Base-by-base conservation (phyloP, 1,284 basidiomycete genomes). In the Melampsora americana region DNA sequence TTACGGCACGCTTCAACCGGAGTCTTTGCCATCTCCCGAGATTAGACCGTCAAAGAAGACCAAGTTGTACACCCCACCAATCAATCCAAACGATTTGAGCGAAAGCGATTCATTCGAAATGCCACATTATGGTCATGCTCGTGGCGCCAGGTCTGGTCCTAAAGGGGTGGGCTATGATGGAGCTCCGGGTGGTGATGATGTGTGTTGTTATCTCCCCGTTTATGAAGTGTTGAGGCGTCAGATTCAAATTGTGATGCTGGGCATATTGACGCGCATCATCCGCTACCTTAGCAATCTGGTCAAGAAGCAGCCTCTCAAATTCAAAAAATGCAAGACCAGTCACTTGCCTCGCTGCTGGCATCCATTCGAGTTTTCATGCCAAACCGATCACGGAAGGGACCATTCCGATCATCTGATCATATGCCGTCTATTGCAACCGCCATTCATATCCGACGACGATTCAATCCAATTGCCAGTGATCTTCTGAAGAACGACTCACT, bases 401-500 rank as follows among this genome's bases (percentile, higher is more conserved):
- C 65, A 35, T 66, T 66, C 16, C 65, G 44, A 28, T 20, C 39
- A 44, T 59, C 53, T 46, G 26, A 48, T 26, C 42, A 46, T 7
- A 48, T 60, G 20, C 39, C 42, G 26, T 60, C 68, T 35, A 50
- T 66, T 30, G 46, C 75, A 14, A 65, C 92, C 0, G 84, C 95
- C 28, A 92, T 93, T 4, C 93, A 94, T 83, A 88, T 96, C 65
- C 88, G 93, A 60, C 86, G 93, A 79, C 87, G 92, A 46, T 95
- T 95, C 84, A 92, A 92, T 80, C 89, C 89, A 80, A 88, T 95
- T 74, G 89, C 90, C 79, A 92, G 90, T 79, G 87, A 89, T 56
- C 87, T 95, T 48, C 86, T 96, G 39, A 87, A 91, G 77, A 95
- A 94, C 80, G 93, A 95, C 82, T 95, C 93, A 12, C 85, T 96